Evolutionary conservation across 2,329 filamentous ascomycete genomes (phyloP).

Genomic region (Sphaerulina musiva): DNA sequence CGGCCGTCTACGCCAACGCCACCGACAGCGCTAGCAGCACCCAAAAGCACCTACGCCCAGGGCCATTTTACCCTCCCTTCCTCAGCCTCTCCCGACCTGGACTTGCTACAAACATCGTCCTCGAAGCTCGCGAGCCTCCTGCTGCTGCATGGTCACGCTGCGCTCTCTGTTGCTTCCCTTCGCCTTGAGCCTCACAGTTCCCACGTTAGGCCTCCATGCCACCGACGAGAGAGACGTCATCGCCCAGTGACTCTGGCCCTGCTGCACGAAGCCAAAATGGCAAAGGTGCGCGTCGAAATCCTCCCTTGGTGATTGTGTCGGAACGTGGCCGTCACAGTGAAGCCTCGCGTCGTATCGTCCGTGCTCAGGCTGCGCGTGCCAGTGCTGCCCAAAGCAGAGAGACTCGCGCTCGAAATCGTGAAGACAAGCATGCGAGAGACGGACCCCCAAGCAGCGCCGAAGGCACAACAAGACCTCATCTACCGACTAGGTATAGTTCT

Average conservation of each 20-base stretch:
- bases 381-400: slow-evolving; percentile 32
- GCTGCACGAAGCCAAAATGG: background rate
- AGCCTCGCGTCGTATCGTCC: slow-evolving; percentile 30
- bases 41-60: background rate
- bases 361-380: slow-evolving; percentile 32
- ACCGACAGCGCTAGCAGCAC: background rate
- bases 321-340: slow-evolving; percentile 29
- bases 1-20: background rate
- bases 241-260: background rate
- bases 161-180: background rate
- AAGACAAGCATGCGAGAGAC: slow-evolving; percentile 24
- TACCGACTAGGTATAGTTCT: slow-evolving; percentile 1
- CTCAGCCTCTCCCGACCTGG: background rate
- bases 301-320: slow-evolving; percentile 32
- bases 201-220: background rate
- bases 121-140: background rate
- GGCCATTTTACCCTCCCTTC: background rate
- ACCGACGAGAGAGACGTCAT: background rate
- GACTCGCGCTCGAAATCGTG: slow-evolving; percentile 31
- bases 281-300: slow-evolving; percentile 12
- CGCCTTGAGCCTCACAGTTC: background rate
- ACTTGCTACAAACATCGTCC: background rate
- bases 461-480: slow-evolving; percentile 4
- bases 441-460: slow-evolving; percentile 14
- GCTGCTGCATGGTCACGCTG: background rate